Conservation (phyloP, 192 early-diverging fungal genomes). For the Coemansia sp. region DNA sequence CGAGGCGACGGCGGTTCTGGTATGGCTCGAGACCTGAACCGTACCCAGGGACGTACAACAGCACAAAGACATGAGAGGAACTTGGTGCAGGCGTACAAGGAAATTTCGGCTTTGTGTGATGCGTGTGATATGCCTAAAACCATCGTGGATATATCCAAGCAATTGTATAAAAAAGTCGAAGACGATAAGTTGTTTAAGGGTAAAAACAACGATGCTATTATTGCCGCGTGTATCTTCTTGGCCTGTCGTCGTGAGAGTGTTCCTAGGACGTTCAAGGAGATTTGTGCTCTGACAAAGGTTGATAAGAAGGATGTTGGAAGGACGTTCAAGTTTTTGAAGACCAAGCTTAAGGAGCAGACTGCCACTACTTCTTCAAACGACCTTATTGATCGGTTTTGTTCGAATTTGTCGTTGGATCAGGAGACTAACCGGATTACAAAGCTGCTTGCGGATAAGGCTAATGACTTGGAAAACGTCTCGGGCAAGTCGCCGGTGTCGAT, state of each 20-base stretch:
- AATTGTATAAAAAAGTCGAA: slow-evolving; percentile 87
- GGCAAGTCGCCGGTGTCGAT: slow-evolving; percentile 93
- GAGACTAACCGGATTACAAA: slow-evolving; percentile 71
- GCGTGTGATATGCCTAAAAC: slow-evolving; percentile 76
- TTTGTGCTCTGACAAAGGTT: slow-evolving; percentile 85
- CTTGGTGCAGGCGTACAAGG: slow-evolving; percentile 80
- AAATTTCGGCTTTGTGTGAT: slow-evolving; percentile 86
- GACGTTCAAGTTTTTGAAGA: slow-evolving; percentile 59
- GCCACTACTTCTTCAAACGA: slow-evolving; percentile 70
- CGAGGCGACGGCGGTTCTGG: slow-evolving; percentile 68
- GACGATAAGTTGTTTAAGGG: slow-evolving; percentile 81
- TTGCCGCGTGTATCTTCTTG: slow-evolving; percentile 91
- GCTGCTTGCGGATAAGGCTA: slow-evolving; percentile 70
- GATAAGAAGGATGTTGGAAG: slow-evolving; percentile 93
- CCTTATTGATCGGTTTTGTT: slow-evolving; percentile 81
- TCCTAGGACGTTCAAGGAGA: slow-evolving; percentile 90
- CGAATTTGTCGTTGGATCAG: slow-evolving; percentile 68
- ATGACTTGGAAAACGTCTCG: slow-evolving; percentile 82
- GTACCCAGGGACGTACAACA: slow-evolving; percentile 60
- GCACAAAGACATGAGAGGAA: slow-evolving; percentile 75
- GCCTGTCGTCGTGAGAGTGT: slow-evolving; percentile 85
- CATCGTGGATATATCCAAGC: slow-evolving; percentile 88
- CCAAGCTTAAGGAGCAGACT: slow-evolving; percentile 59
- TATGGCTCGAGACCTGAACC: slow-evolving; percentile 46
- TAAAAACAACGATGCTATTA: slow-evolving; percentile 81